Evolutionary conservation across 2,329 filamentous ascomycete species (phyloP).

Genomic region (Beauveria caledonica): DNA sequence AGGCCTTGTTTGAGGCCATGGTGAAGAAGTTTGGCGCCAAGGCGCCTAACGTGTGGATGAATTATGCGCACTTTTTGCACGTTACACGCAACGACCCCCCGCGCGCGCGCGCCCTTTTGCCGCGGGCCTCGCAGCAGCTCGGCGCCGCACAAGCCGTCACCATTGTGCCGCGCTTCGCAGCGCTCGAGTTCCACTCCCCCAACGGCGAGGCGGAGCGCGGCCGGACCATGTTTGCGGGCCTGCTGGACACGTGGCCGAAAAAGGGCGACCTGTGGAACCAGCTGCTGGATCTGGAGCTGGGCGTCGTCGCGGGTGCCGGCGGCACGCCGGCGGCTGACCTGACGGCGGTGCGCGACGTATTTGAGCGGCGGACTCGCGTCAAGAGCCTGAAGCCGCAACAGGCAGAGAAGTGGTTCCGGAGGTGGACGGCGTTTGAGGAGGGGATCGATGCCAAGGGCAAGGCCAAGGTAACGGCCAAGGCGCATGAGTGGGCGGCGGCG

Average conservation of each 20-base stretch:
- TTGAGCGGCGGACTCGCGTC: slow-evolving; percentile 66
- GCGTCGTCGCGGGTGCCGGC: slow-evolving; percentile 24
- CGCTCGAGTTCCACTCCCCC: slow-evolving; percentile 79
- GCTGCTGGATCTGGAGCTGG: slow-evolving; percentile 76
- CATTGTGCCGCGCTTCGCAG: slow-evolving; percentile 79
- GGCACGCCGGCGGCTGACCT: slow-evolving; percentile 38
- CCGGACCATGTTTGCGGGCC: slow-evolving; percentile 85
- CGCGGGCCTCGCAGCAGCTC: slow-evolving; percentile 78
- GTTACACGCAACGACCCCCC: slow-evolving; percentile 60
- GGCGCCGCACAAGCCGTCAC: slow-evolving; percentile 54
- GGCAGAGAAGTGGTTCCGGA: slow-evolving; percentile 81
- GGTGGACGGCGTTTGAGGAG: slow-evolving; percentile 87
- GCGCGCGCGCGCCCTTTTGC: slow-evolving; percentile 68
- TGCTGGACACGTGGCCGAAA: slow-evolving; percentile 79
- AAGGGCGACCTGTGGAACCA: slow-evolving; percentile 90
- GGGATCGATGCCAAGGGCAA: slow-evolving; percentile 57
- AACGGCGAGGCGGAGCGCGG: slow-evolving; percentile 83
- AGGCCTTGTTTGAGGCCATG: slow-evolving; percentile 77
- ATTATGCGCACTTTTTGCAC: slow-evolving; percentile 91
- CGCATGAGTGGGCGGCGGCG: slow-evolving; percentile 59
- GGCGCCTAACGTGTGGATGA: slow-evolving; percentile 76
- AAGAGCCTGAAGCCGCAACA: slow-evolving; percentile 72
- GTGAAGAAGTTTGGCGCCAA: slow-evolving; percentile 83
- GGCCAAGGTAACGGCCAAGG: slow-evolving; percentile 62
- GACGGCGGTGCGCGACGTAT: slow-evolving; percentile 62